Conservation (phyloP, 345 rosid species). For the Orychophragmus violaceus region DNA sequence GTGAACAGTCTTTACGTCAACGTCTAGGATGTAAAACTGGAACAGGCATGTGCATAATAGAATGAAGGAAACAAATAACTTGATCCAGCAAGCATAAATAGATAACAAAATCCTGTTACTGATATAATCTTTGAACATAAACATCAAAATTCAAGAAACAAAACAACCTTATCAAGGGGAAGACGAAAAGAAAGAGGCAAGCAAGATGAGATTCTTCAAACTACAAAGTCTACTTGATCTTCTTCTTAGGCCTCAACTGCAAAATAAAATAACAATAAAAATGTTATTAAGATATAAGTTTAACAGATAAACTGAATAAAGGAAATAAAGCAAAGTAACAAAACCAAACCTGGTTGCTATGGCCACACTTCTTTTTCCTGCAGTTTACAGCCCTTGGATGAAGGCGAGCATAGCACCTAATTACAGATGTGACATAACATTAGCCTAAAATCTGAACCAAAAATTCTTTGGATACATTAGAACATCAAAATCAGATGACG, state of each 20-base stretch:
- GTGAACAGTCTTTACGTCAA: neutral
- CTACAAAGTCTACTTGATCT: slow-evolving; percentile 54
- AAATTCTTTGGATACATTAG: too few species aligned
- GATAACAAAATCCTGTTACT: slow-evolving; percentile 8
- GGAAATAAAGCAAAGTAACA: neutral
- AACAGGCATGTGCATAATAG: neutral
- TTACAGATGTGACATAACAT: neutral
- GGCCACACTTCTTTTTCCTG: slow-evolving; percentile 98
- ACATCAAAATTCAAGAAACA: slow-evolving; percentile 17
- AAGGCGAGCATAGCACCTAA: slow-evolving; percentile 87
- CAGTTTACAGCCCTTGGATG: slow-evolving; percentile 98
- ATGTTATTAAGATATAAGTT: neutral
- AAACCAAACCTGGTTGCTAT: slow-evolving; percentile 78
- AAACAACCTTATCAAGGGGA: neutral
- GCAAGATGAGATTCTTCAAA: neutral
- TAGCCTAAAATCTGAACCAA: too few species aligned
- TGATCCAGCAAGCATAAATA: neutral
- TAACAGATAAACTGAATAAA: neutral
- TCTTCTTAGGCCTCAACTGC: slow-evolving; percentile 99
- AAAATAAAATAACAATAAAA: neutral
- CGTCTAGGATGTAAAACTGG: neutral
- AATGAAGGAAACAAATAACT: neutral
- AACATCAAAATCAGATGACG: too few species aligned
- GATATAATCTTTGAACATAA: slow-evolving; percentile 23
- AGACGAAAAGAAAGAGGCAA: neutral